Base-by-base conservation (phyloP, 2,329 filamentous ascomycete species). In the Dryadomyces sulphureus region DNA sequence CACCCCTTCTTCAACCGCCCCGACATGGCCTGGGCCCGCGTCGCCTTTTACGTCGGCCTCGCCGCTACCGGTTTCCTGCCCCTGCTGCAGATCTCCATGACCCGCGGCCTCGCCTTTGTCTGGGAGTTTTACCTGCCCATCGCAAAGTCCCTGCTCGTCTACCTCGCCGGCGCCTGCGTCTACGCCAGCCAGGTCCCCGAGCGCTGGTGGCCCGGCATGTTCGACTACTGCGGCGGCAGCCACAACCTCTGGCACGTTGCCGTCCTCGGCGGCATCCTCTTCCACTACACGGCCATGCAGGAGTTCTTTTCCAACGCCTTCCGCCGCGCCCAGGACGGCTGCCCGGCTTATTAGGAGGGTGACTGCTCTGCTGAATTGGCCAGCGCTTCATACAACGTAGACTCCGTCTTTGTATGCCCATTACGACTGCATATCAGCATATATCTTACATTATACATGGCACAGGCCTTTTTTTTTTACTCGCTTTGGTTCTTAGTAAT, bases 161-260 rank as follows among this genome's bases (percentile, higher is more conserved):
- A 98, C 65, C 69, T 94, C 14, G 62, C 75, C 7, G 92, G 92
- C 25, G 92, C 92, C 4, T 67, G 81, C 39, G 73, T 98, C 43
- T 98, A 98, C 59, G 89, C 89, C 9, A 87, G 81, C 61, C 90
- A 94, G 63, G 73, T 94, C 1, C 92, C 92, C 2, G 92, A 98
- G 68, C 74, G 89, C 50, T 98, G 88, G 84, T 83, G 73, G 55
- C 92, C 92, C 0, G 92, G 92, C 43, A 77, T 83, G 60, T 98
- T 98, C 56, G 92, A 98, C 63, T 96, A 96, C 60, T 73, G 93
- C 36, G 92, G 92, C 35, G 89, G 87, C 40, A 93, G 86, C 61
- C 92, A 98, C 65, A 98, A 98, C 62, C 79, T 98, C 48, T 98
- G 92, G 92, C 92, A 98, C 63, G 65, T 94, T 30, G 92, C 92